Conservation (phyloP, 306 rosid genomes). For the Phaseolus lunatus region DNA sequence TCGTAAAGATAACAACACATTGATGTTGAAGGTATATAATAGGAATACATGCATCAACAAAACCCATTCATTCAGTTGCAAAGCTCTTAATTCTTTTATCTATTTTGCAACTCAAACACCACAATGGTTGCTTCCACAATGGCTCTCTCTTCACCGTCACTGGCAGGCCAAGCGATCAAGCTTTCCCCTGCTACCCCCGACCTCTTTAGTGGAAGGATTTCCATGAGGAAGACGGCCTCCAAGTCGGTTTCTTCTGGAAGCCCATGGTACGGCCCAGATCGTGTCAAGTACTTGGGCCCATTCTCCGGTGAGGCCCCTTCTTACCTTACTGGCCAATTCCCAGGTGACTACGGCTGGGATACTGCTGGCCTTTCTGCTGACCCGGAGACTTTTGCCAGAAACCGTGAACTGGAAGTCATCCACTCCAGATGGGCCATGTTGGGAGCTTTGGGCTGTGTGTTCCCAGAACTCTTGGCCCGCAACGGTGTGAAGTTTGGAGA, state of each 20-base stretch:
- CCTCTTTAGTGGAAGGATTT: neutral
- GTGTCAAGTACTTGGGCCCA: constrained; percentile 39
- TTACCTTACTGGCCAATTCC: constrained; percentile 36
- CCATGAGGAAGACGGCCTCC: constrained; percentile 36
- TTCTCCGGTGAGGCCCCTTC: constrained; percentile 29
- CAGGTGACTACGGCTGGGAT: constrained; percentile 44
- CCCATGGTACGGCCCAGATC: constrained; percentile 46
- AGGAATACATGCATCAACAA: too few species aligned
- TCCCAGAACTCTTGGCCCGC: constrained; percentile 39
- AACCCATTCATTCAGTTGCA: too few species aligned
- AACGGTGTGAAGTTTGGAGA: constrained; percentile 42
- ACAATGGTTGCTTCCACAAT: too few species aligned
- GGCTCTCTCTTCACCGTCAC: too few species aligned
- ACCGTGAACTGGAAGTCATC: constrained; percentile 39
- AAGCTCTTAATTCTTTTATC: too few species aligned
- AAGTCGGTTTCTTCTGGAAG: constrained; percentile 24
- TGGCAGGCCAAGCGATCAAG: constrained; percentile 44
- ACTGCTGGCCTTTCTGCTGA: constrained; percentile 45
- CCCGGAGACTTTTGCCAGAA: constrained; percentile 38
- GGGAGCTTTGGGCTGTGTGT: constrained; percentile 39
- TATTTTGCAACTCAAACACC: too few species aligned
- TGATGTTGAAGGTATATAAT: too few species aligned
- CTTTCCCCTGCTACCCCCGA: neutral
- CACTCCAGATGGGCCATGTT: constrained; percentile 46
- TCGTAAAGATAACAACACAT: too few species aligned